phyloP scores from a whole-genome alignment of 257 asterid genomes.

The Nicotiana undulata region DNA sequence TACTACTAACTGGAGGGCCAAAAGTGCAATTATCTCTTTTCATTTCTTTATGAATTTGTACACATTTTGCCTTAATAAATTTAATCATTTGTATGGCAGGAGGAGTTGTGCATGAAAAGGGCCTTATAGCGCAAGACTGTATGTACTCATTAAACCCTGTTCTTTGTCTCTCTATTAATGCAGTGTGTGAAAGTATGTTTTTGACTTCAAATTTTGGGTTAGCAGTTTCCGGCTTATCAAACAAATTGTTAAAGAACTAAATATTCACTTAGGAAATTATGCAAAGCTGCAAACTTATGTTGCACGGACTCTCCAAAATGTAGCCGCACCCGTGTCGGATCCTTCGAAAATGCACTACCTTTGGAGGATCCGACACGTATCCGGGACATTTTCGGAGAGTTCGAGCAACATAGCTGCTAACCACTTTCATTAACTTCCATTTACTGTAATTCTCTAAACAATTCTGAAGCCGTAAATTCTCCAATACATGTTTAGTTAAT shows the following conservation, averaged over 20 bases:
- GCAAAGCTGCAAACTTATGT: no score
- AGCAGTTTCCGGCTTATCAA: neutral
- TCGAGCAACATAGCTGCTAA: no score
- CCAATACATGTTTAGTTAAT: neutral
- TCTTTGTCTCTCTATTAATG: neutral
- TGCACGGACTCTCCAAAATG: no score
- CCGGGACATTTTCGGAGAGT: no score
- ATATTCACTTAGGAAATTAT: neutral
- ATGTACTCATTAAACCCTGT: conserved; percentile 18
- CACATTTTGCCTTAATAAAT: neutral
- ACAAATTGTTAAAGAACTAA: neutral
- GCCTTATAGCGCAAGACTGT: conserved; percentile 85
- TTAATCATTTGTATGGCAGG: conserved; percentile 32
- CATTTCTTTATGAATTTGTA: neutral
- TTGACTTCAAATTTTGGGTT: neutral
- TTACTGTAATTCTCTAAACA: neutral
- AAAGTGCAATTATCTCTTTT: no score
- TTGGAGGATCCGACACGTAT: no score
- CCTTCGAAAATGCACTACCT: no score
- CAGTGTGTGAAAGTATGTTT: neutral
- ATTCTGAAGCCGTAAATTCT: neutral
- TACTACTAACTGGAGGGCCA: no score
- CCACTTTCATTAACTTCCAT: neutral
- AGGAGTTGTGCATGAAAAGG: conserved; percentile 91
- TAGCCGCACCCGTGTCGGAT: no score